Conservation (phyloP, 805 yeast genomes). For the Cyberlindnera samutprakarnensis region DNA sequence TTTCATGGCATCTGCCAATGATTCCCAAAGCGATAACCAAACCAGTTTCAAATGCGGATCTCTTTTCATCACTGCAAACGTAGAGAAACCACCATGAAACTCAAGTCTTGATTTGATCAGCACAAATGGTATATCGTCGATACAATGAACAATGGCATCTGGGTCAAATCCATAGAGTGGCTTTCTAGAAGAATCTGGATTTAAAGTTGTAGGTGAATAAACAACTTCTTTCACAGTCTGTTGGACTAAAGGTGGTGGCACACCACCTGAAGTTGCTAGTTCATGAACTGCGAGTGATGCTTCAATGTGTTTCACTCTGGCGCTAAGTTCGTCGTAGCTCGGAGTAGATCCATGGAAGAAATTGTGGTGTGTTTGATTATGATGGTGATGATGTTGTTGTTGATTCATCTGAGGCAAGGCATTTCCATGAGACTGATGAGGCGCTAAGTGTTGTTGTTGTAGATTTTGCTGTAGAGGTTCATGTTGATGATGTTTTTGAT, state of each 20-base stretch:
- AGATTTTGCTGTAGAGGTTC: too few species aligned
- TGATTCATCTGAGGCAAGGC: too few species aligned
- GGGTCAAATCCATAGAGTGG: constrained; percentile 15
- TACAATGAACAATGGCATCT: constrained; percentile 34
- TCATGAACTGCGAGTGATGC: constrained; percentile 34
- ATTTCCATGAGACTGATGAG: too few species aligned
- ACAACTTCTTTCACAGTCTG: neutral
- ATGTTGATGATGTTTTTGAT: too few species aligned
- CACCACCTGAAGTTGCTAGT: constrained; percentile 10
- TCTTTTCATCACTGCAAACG: constrained; percentile 39
- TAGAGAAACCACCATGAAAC: constrained; percentile 46
- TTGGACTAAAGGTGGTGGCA: neutral
- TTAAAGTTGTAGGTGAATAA: neutral
- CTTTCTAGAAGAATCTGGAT: neutral
- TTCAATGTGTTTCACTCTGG: constrained; percentile 39
- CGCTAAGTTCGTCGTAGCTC: constrained; percentile 27
- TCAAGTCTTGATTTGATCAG: constrained; percentile 32
- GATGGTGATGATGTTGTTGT: too few species aligned
- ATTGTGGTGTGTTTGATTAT: too few species aligned
- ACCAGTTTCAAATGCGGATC: constrained; percentile 33
- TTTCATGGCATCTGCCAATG: constrained; percentile 6
- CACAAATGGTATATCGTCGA: constrained; percentile 36
- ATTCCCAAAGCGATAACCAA: constrained; percentile 25
- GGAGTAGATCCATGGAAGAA: too few species aligned
- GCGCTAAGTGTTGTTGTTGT: too few species aligned